These are phyloP conservation scores for Colletotrichum sojae DNA, from an alignment of 2,329 filamentous ascomycete genomes.

Conservation along the genomic window DNA sequence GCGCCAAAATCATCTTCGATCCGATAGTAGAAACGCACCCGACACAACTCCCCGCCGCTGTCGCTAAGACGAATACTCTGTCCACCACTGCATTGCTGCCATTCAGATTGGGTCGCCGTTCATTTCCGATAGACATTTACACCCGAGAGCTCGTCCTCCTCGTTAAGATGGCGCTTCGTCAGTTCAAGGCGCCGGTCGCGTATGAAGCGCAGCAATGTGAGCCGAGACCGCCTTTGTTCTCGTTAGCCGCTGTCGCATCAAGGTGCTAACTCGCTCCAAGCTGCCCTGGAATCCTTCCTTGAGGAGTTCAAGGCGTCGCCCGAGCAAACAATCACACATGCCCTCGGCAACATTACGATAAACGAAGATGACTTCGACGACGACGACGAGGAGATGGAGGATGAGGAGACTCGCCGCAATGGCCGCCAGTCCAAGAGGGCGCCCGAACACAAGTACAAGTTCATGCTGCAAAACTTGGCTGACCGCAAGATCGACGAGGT, in stretches of 20 bases:
- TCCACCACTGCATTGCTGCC: slow-evolving; percentile 9
- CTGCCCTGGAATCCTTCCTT: slow-evolving; percentile 89
- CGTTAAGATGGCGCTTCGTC: slow-evolving; percentile 84
- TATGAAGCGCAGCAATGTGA: slow-evolving; percentile 89
- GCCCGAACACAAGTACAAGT: slow-evolving; percentile 88
- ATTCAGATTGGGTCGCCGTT: background rate
- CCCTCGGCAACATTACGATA: slow-evolving; percentile 87
- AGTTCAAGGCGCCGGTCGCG: slow-evolving; percentile 83
- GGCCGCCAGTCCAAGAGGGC: slow-evolving; percentile 63
- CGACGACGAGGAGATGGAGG: slow-evolving; percentile 94
- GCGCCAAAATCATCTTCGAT: slow-evolving; percentile 38
- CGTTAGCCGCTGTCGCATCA: slow-evolving; percentile 27
- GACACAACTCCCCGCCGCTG: slow-evolving; percentile 20
- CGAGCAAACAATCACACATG: slow-evolving; percentile 80
- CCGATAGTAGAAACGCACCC: slow-evolving; percentile 23
- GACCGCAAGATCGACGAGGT: slow-evolving; percentile 85
- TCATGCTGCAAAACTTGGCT: slow-evolving; percentile 87
- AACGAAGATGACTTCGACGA: slow-evolving; percentile 90
- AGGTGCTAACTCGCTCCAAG: slow-evolving; percentile 60
- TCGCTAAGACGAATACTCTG: slow-evolving; percentile 17
- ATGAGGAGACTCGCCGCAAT: slow-evolving; percentile 71
- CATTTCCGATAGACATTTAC: slow-evolving; percentile 1
- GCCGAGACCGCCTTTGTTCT: slow-evolving; percentile 47
- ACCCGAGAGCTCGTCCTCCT: slow-evolving; percentile 12
- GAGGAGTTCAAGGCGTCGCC: slow-evolving; percentile 87